Evolutionary conservation across 805 yeast species (phyloP).

Genomic region (Hemisphaericaspora nanyangensis): DNA sequence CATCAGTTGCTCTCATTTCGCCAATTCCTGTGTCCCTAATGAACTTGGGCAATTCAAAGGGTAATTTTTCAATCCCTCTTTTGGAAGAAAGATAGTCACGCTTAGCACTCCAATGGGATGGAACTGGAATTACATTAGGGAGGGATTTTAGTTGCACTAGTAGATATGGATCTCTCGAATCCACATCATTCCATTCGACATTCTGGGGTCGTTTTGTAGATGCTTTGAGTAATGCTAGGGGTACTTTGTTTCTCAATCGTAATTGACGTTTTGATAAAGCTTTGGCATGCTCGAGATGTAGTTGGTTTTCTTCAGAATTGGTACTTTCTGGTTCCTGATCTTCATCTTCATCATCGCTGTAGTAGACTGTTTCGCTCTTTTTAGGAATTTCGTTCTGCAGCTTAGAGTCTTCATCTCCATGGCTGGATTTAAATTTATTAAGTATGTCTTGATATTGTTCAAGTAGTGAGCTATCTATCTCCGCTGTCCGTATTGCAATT

Average conservation of each 20-base stretch:
- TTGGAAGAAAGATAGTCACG: conserved; percentile 67
- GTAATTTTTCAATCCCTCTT: conserved; percentile 62
- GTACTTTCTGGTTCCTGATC: conserved; percentile 19
- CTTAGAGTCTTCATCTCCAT: neutral
- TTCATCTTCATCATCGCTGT: conserved; percentile 25
- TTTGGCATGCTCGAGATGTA: conserved; percentile 13
- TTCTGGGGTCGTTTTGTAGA: conserved; percentile 59
- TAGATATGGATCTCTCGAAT: conserved; percentile 73
- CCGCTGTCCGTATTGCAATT: neutral
- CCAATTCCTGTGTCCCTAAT: conserved; percentile 81
- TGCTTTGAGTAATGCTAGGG: conserved; percentile 66
- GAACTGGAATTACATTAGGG: conserved; percentile 71
- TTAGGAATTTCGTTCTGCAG: neutral
- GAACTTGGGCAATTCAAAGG: conserved; percentile 74
- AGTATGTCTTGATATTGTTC: conserved; percentile 20
- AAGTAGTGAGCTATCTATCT: conserved; percentile 8
- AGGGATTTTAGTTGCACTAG: conserved; percentile 59
- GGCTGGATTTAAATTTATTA: conserved; percentile 10
- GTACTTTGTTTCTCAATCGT: conserved; percentile 50
- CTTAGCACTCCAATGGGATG: conserved; percentile 79
- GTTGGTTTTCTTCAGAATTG: conserved; percentile 9
- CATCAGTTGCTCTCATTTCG: conserved; percentile 73
- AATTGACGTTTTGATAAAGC: conserved; percentile 47
- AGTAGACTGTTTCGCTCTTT: conserved; percentile 10
- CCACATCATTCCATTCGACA: conserved; percentile 85